Evolutionary conservation across 1,284 basidiomycete species (phyloP).

Genomic region (Ceratobasidium sp.): DNA sequence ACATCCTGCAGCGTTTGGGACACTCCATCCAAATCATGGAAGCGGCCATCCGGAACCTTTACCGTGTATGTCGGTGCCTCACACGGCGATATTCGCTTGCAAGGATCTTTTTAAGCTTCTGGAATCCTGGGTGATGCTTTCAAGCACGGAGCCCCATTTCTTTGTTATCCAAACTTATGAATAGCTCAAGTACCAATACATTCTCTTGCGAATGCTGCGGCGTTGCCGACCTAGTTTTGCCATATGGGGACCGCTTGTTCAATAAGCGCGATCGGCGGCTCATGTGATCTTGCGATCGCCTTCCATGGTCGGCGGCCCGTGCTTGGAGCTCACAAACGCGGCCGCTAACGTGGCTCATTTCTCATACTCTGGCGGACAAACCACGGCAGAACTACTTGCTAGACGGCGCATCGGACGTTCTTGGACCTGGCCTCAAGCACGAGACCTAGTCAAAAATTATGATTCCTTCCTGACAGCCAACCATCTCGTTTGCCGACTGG

Average conservation of each 20-base stretch:
- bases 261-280: background rate
- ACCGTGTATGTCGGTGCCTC: conserved; percentile 43
- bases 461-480: background rate
- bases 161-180: background rate
- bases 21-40: conserved; percentile 43
- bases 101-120: conserved; percentile 27
- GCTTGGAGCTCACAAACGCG: background rate
- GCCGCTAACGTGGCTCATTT: background rate
- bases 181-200: background rate
- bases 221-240: background rate
- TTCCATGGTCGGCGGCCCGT: background rate
- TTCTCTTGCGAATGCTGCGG: background rate
- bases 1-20: conserved; percentile 41
- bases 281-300: background rate
- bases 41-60: conserved; percentile 45
- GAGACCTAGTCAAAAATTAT: conserved; percentile 8
- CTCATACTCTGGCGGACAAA: conserved; percentile 23
- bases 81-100: conserved; percentile 44
- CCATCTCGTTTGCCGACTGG: conserved; percentile 11
- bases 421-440: conserved; percentile 7
- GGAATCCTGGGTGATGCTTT: background rate
- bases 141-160: background rate
- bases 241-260: background rate
- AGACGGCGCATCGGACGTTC: background rate
- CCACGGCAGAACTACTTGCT: conserved; percentile 14